A percentile compares a stretch with the other conserved stretches of the same genome.
Evolutionary conservation across 805 yeast species (phyloP).

Genomic region (Candida sakaeoensis): DNA sequence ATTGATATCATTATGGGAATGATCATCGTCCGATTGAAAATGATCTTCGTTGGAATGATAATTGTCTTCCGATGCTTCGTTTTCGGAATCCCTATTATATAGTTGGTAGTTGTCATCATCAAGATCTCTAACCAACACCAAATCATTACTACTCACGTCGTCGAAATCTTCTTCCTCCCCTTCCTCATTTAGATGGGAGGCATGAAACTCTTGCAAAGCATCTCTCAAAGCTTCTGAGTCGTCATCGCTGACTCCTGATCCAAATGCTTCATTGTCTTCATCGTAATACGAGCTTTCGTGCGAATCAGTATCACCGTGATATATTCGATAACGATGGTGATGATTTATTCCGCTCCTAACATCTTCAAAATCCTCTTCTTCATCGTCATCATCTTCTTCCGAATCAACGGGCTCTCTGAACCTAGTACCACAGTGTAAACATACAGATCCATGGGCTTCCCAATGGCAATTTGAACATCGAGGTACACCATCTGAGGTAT

Average conservation of each 20-base stretch:
- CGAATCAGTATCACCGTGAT: constrained; percentile 25
- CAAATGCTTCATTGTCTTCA: constrained; percentile 1
- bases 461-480: constrained; percentile 76
- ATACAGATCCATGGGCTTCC: constrained; percentile 68
- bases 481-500: constrained; percentile 66
- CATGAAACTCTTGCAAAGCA: constrained; percentile 24
- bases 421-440: constrained; percentile 64
- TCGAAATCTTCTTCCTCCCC: not conserved
- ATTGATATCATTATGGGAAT: not conserved
- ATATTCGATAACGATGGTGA: constrained; percentile 9
- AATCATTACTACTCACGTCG: not conserved
- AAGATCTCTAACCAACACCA: not conserved
- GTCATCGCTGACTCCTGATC: not conserved
- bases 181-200: not conserved
- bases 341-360: constrained; percentile 7
- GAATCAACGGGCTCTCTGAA: constrained; percentile 35
- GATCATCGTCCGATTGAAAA: constrained; percentile 1
- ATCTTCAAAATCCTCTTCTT: constrained; percentile 11
- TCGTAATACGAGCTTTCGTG: constrained; percentile 12
- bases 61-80: too few species aligned
- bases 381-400: constrained; percentile 33
- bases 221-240: constrained; percentile 19
- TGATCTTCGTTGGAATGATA: not conserved
- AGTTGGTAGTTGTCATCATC: too few species aligned
- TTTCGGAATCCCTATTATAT: not conserved